Conservation (phyloP, 495 filamentous ascomycete species). For the Penicilliopsis zonata region DNA sequence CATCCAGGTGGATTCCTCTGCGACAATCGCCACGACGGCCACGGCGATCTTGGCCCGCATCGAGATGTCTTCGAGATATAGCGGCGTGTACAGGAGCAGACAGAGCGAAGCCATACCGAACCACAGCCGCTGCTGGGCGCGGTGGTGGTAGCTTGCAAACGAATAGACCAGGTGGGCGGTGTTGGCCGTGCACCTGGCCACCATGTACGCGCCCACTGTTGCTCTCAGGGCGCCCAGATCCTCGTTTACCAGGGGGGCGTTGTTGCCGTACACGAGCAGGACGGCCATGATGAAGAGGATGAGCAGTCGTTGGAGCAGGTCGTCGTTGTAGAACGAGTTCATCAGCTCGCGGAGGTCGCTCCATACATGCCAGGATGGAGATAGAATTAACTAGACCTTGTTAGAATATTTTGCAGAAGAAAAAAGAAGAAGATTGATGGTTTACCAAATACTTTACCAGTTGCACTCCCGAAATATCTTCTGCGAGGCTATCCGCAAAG, state of each 20-base stretch:
- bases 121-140: slow-evolving; percentile 23
- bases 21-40: slow-evolving; percentile 21
- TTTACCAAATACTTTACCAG: slow-evolving; percentile 31
- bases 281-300: slow-evolving; percentile 37
- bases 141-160: slow-evolving; percentile 26
- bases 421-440: background rate
- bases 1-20: slow-evolving; percentile 20
- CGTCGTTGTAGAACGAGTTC: slow-evolving; percentile 39
- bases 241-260: slow-evolving; percentile 29
- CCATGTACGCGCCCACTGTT: slow-evolving; percentile 27
- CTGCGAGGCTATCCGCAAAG: slow-evolving; percentile 28
- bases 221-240: slow-evolving; percentile 27
- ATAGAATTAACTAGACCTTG: slow-evolving; percentile 20
- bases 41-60: slow-evolving; percentile 25
- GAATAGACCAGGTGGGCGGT: slow-evolving; percentile 21
- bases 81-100: slow-evolving; percentile 25
- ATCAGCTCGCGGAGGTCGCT: slow-evolving; percentile 33
- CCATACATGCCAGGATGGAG: slow-evolving; percentile 38
- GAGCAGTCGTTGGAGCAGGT: slow-evolving; percentile 30
- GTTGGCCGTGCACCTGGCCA: slow-evolving; percentile 16
- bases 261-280: slow-evolving; percentile 35
- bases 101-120: slow-evolving; percentile 14
- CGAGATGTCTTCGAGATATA: slow-evolving; percentile 23
- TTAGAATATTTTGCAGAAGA: background rate
- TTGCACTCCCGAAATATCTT: slow-evolving; percentile 32